These are phyloP conservation scores for Kodamaea nitidulidarum DNA, from an alignment of 805 yeast genomes.

Conservation along the genomic window DNA sequence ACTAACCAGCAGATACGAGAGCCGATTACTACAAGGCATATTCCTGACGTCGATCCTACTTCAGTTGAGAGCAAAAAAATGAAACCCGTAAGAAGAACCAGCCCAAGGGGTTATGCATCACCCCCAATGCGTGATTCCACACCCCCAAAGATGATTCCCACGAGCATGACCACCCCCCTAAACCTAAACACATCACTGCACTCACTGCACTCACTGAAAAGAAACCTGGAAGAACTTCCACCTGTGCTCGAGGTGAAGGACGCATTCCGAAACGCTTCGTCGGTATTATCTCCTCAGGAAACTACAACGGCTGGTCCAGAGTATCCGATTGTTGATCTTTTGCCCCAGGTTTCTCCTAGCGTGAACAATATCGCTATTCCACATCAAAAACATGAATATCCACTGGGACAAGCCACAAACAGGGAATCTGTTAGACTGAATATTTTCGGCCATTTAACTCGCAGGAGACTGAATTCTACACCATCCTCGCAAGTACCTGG, in stretches of 20 bases:
- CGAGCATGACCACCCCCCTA: neutral
- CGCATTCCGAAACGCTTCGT: neutral
- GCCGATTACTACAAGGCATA: too few species aligned
- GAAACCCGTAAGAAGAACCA: neutral
- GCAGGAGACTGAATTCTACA: neutral
- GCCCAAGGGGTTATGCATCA: neutral
- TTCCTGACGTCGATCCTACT: neutral
- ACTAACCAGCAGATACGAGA: too few species aligned
- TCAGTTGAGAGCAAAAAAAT: neutral
- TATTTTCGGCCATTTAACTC: neutral
- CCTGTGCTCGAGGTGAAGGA: neutral
- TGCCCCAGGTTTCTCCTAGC: conserved; percentile 1
- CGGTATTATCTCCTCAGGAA: neutral
- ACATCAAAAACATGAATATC: conserved; percentile 4
- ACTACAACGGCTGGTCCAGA: neutral
- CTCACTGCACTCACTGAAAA: neutral
- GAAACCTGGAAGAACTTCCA: conserved; percentile 1
- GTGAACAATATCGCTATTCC: conserved; percentile 4
- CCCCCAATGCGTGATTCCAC: conserved; percentile 1
- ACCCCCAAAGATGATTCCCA: neutral
- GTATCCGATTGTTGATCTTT: neutral
- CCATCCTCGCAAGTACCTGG: neutral
- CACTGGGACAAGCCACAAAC: neutral
- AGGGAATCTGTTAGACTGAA: neutral
- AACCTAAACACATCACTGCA: neutral